A percentile compares a stretch with the other conserved stretches of the same genome.
Conservation (phyloP, 2,329 filamentous ascomycete species). For the Ophiosphaerella narmari region DNA sequence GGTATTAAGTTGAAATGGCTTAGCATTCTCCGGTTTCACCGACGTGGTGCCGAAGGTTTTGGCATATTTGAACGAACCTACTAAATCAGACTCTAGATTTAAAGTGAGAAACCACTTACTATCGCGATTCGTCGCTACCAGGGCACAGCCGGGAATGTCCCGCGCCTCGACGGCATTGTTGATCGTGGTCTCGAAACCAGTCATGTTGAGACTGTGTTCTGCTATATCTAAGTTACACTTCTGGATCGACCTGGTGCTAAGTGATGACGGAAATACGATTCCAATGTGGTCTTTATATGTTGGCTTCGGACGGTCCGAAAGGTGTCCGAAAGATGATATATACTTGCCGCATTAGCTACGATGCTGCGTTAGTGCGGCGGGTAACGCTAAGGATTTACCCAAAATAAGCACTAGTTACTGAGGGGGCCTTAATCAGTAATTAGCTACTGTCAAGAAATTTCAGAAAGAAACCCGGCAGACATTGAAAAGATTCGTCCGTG, state of each 20-base stretch:
- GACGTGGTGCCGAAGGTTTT: conserved; percentile 43
- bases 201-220: conserved; percentile 6
- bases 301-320: no score
- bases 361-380: no score
- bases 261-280: no score
- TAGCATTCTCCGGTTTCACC: conserved; percentile 20
- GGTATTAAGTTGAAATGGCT: conserved; percentile 28
- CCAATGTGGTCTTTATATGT: no score
- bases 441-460: no score
- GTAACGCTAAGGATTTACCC: no score
- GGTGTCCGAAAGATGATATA: no score
- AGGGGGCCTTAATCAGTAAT: no score
- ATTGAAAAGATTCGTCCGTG: no score
- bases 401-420: no score
- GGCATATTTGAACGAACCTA: conserved; percentile 45
- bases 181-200: conserved; percentile 31
- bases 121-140: conserved; percentile 31
- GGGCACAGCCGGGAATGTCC: conserved; percentile 32
- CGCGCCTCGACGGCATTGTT: conserved; percentile 21
- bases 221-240: background rate
- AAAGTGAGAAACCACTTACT: conserved; percentile 11
- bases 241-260: background rate
- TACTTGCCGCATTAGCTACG: no score
- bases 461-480: no score
- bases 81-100: background rate